Evolutionary conservation across 2,329 filamentous ascomycete genomes (phyloP).

Genomic region (Myriangium duriaei): DNA sequence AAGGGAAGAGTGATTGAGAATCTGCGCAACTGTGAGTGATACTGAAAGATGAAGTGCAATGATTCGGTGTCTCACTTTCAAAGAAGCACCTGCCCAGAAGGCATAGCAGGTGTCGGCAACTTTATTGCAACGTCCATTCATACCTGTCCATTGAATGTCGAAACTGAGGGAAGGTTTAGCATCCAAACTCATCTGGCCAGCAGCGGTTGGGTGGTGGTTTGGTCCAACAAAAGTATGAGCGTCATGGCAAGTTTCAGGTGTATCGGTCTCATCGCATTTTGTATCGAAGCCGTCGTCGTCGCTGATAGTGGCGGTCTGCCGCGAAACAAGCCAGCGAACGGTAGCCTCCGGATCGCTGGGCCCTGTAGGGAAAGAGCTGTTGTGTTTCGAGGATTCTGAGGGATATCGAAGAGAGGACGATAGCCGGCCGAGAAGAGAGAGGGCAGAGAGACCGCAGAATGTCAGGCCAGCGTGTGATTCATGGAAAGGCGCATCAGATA

Average conservation of each 20-base stretch:
- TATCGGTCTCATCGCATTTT: conserved; percentile 19
- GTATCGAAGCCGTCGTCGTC: conserved; percentile 31
- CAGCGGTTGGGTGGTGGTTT: conserved; percentile 17
- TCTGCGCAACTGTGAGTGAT: conserved; percentile 12
- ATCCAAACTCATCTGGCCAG: conserved; percentile 18
- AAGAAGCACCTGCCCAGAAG: conserved; percentile 73
- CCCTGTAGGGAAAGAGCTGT: conserved; percentile 10
- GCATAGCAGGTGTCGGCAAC: conserved; percentile 88
- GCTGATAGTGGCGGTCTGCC: conserved; percentile 34
- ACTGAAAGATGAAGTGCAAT: no score
- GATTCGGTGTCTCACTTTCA: conserved; percentile 37
- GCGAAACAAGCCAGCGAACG: conserved; percentile 34
- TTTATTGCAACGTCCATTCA: conserved; percentile 88
- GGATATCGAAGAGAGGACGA: conserved; percentile 19
- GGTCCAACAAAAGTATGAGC: conserved; percentile 27
- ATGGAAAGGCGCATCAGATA: conserved; percentile 63
- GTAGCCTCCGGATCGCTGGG: conserved; percentile 27
- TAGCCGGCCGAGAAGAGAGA: conserved; percentile 61
- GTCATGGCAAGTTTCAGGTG: conserved; percentile 28
- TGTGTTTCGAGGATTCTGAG: background rate
- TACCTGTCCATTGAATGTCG: conserved; percentile 51
- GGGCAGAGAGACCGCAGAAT: conserved; percentile 71
- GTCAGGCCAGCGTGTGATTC: conserved; percentile 87
- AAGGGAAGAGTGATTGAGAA: conserved; percentile 13
- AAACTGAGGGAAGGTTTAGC: conserved; percentile 51